phyloP scores from a whole-genome alignment of 2,329 filamentous ascomycete genomes.

The Endoconidiophora polonica region DNA sequence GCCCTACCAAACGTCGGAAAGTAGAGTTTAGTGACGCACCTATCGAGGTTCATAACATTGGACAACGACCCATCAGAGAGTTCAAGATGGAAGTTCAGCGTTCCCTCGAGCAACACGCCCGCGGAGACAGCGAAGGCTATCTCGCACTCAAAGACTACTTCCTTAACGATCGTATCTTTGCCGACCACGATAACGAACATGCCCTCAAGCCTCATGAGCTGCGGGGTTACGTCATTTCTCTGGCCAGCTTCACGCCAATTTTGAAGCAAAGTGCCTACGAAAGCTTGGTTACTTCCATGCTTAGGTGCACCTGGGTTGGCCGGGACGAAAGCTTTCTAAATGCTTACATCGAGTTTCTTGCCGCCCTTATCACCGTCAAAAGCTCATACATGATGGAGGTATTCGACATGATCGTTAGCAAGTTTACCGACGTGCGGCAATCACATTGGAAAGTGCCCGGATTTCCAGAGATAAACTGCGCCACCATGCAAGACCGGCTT shows the following conservation, averaged over 20 bases:
- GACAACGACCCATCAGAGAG: conserved; percentile 34
- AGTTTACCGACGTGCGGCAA: conserved; percentile 43
- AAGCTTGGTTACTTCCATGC: conserved; percentile 38
- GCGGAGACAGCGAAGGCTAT: conserved; percentile 42
- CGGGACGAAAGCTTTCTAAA: conserved; percentile 48
- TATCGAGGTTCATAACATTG: conserved; percentile 39
- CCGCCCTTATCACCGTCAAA: conserved; percentile 65
- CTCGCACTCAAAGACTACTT: conserved; percentile 45
- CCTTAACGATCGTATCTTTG: conserved; percentile 27
- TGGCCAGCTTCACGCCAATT: conserved; percentile 43
- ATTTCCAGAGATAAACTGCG: conserved; percentile 42
- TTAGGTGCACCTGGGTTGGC: conserved; percentile 48
- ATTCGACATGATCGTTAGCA: conserved; percentile 63
- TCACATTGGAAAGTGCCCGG: conserved; percentile 32
- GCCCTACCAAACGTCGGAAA: conserved; percentile 36
- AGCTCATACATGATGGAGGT: conserved; percentile 59
- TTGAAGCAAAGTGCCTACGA: conserved; percentile 41
- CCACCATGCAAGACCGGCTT: conserved; percentile 53
- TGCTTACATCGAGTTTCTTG: conserved; percentile 51
- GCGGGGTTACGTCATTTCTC: conserved; percentile 43
- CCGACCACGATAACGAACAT: conserved; percentile 29
- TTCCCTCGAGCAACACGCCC: conserved; percentile 39
- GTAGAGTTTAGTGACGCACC: conserved; percentile 42
- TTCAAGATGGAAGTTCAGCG: conserved; percentile 37
- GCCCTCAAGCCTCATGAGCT: conserved; percentile 36